Conservation (phyloP, 2,329 filamentous ascomycete species). For the Claviceps spartinae region DNA sequence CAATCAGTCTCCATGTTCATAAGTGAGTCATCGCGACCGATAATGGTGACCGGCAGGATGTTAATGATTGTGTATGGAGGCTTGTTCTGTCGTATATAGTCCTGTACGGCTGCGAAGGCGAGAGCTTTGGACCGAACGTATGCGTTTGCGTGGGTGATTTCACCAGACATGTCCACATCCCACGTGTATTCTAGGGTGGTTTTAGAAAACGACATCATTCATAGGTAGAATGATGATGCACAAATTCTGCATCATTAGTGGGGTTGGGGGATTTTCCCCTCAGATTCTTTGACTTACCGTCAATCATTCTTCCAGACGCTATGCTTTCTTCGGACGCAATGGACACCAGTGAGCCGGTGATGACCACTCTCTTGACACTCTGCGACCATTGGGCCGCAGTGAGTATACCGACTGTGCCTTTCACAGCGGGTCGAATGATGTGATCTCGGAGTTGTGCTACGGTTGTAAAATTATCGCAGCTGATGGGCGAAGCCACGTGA, state of each 20-base stretch:
- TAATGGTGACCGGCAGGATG: slow-evolving; percentile 22
- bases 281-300: neutral
- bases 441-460: slow-evolving; percentile 2
- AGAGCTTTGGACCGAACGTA: slow-evolving; percentile 24
- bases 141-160: slow-evolving; percentile 20
- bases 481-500: slow-evolving; percentile 16
- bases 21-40: slow-evolving; percentile 22
- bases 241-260: neutral
- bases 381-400: slow-evolving; percentile 19
- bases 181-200: neutral
- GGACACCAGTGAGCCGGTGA: slow-evolving; percentile 25
- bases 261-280: too few relatives aligned
- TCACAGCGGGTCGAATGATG: slow-evolving; percentile 19
- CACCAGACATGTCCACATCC: slow-evolving; percentile 7
- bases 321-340: slow-evolving; percentile 3
- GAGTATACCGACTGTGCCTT: slow-evolving; percentile 23
- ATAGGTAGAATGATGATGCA: too few relatives aligned
- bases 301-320: neutral
- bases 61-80: slow-evolving; percentile 23
- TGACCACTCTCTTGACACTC: slow-evolving; percentile 26
- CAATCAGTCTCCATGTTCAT: slow-evolving; percentile 13
- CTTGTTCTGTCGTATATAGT: slow-evolving; percentile 17
- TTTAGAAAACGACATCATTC: neutral
- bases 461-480: neutral
- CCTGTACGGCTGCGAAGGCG: slow-evolving; percentile 19